A percentile compares a stretch with the other conserved stretches of the same genome.
Evolutionary conservation across 441 rosid genomes (phyloP).

Genomic region (Daphne laureola): DNA sequence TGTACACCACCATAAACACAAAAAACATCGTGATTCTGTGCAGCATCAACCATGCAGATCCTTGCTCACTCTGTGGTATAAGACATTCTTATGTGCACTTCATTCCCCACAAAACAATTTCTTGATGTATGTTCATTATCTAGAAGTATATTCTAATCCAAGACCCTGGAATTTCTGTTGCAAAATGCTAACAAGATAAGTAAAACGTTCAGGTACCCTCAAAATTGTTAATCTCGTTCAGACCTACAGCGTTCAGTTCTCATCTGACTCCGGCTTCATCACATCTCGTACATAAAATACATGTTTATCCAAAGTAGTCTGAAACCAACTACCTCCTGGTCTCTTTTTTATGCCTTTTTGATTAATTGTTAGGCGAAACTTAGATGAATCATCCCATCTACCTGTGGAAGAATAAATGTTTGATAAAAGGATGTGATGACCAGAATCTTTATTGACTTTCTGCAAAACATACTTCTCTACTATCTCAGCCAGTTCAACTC

Average conservation of each 20-base stretch:
- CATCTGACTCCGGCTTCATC: conserved; percentile 9
- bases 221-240: conserved; percentile 9
- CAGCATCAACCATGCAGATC: too few relatives aligned
- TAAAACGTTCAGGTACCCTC: conserved; percentile 8
- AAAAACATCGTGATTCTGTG: too few relatives aligned
- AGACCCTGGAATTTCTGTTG: neutral
- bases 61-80: too few relatives aligned
- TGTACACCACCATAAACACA: too few relatives aligned
- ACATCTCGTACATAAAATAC: conserved; percentile 22
- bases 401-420: conserved; percentile 22
- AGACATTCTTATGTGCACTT: too few relatives aligned
- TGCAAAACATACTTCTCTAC: conserved; percentile 14
- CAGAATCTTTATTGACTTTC: conserved; percentile 17
- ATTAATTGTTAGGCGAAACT: conserved; percentile 20
- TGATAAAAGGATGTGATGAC: conserved; percentile 22
- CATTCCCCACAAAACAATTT: too few relatives aligned
- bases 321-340: conserved; percentile 32
- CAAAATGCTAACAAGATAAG: neutral
- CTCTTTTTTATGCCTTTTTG: conserved; percentile 19
- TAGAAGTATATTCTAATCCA: too few relatives aligned
- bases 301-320: conserved; percentile 20
- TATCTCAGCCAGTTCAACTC: conserved; percentile 16
- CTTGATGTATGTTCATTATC: too few relatives aligned
- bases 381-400: conserved; percentile 24
- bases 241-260: conserved; percentile 19